A percentile compares a stretch with the other conserved stretches of the same genome.
Conservation (phyloP, 768 basidiomycete genomes). For the Tylopilus sp. region DNA sequence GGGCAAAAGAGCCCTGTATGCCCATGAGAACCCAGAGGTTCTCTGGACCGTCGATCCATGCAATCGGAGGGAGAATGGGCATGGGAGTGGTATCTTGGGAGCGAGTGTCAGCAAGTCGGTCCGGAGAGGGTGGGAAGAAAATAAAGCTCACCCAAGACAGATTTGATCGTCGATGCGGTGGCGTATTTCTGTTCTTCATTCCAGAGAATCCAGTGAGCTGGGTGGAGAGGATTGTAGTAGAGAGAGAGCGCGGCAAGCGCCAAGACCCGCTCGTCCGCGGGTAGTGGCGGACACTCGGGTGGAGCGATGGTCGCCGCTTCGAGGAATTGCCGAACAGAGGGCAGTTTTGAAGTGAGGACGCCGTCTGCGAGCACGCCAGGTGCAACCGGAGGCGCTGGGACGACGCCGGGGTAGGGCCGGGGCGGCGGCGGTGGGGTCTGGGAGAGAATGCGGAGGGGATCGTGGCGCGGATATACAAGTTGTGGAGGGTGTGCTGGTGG, state of each 20-base stretch:
- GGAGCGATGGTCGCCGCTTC: conserved; percentile 36
- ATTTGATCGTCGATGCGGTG: conserved; percentile 53
- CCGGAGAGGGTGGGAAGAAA: neutral
- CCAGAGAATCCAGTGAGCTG: conserved; percentile 67
- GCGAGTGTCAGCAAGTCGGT: conserved; percentile 3
- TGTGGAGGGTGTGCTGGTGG: conserved; percentile 24
- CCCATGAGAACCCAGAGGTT: conserved; percentile 34
- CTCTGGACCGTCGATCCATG: conserved; percentile 32
- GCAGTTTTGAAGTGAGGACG: conserved; percentile 45
- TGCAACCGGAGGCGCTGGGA: conserved; percentile 26
- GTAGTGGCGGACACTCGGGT: conserved; percentile 39
- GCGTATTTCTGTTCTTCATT: conserved; percentile 43
- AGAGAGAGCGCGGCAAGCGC: conserved; percentile 61
- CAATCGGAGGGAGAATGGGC: conserved; percentile 35
- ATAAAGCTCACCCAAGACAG: conserved; percentile 47
- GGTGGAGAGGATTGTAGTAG: conserved; percentile 51
- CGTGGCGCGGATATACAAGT: conserved; percentile 30
- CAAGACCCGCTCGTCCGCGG: conserved; percentile 42
- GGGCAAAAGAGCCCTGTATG: conserved; percentile 29
- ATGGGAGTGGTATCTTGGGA: conserved; percentile 26
- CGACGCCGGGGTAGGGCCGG: conserved; percentile 20
- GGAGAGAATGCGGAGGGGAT: conserved; percentile 30
- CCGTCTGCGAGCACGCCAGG: conserved; percentile 38
- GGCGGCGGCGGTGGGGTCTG: conserved; percentile 17
- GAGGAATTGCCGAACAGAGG: conserved; percentile 49